Base-by-base conservation (phyloP, 495 filamentous ascomycete genomes). In the Aspergillus saccharolyticus region DNA sequence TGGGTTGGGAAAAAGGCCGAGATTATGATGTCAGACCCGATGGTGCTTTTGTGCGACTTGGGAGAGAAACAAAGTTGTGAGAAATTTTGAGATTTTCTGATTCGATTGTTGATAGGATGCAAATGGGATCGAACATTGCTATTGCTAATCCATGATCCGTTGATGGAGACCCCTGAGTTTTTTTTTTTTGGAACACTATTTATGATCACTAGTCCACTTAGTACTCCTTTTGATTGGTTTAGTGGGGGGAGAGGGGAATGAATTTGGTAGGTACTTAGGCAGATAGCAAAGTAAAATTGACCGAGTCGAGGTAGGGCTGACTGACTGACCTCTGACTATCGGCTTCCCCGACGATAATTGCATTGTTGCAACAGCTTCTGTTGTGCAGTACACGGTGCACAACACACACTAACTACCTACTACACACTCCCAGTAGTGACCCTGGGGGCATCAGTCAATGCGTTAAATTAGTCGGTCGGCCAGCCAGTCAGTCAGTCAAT, bases 1-100 rank as follows among this genome's bases (percentile, higher is more conserved):
- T 87, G 63, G 89, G 89, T 14, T 94, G 89, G 89, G 79, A 77
- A 52, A 78, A 77, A 59, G 90, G 87, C 0, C 76, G 75, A 49
- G 80, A 96, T 17, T 96, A 86, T 69, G 75, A 78, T 4, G 67
- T 88, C n/a, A 63, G 74, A 17, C 69, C 80, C 53, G 74, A 84
- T 43, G 85, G 84, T 15, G 86, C 80, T 4, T 62, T 88, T 50
- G 28, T 59, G 20, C 42, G 43, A 24, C 42, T 33, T 17, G 25
- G 22, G 17, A 47, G 45, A 4, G 63, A 61, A 53, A 28, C 52
- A 21, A 66, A 61, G 51, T 39, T 65, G 54, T 65, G 46, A 51
- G 25, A 9, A 4, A 28, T 28, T 28, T 28, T 28, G 9, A 28
- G 25, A 28, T 28, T 3, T 28, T 9, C 9, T 28, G 9, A n/a